These are phyloP conservation scores for Entomortierella parvispora DNA, from an alignment of 192 early-diverging fungal genomes.

Conservation along the genomic window DNA sequence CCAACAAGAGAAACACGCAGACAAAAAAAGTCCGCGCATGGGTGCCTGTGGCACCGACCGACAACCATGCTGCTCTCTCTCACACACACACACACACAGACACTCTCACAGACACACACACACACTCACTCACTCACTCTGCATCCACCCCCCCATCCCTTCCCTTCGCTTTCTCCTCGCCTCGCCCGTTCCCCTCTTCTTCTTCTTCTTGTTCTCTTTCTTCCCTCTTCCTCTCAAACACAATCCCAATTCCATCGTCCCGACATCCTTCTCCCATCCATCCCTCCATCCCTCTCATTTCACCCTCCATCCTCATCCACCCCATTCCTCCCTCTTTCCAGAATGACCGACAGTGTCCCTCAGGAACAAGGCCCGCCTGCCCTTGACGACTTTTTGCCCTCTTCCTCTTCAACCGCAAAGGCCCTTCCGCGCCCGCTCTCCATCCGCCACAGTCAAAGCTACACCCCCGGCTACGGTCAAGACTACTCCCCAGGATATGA, in stretches of 20 bases:
- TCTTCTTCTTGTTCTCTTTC: background rate
- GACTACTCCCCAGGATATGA: no score
- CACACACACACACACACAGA: no score
- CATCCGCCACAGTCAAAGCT: constrained; percentile 48
- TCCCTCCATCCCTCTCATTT: background rate
- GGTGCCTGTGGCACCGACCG: no score
- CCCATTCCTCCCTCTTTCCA: constrained; percentile 2
- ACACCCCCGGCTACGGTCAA: constrained; percentile 10
- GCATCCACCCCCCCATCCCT: no score
- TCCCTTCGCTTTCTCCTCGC: background rate
- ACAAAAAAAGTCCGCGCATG: no score
- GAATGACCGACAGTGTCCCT: constrained; percentile 32
- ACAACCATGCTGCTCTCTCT: no score
- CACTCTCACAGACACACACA: no score
- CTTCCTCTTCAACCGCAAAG: constrained; percentile 14
- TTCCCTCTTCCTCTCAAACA: background rate
- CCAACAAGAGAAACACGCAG: no score
- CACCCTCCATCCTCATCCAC: background rate
- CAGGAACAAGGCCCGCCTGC: background rate
- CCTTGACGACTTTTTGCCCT: constrained; percentile 6
- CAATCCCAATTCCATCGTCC: no score
- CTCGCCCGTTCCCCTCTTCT: background rate
- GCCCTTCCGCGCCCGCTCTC: constrained; percentile 35
- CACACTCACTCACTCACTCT: no score
- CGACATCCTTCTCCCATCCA: no score